Base-by-base conservation (phyloP, 345 rosid species). In the Rhizophora mangle region DNA sequence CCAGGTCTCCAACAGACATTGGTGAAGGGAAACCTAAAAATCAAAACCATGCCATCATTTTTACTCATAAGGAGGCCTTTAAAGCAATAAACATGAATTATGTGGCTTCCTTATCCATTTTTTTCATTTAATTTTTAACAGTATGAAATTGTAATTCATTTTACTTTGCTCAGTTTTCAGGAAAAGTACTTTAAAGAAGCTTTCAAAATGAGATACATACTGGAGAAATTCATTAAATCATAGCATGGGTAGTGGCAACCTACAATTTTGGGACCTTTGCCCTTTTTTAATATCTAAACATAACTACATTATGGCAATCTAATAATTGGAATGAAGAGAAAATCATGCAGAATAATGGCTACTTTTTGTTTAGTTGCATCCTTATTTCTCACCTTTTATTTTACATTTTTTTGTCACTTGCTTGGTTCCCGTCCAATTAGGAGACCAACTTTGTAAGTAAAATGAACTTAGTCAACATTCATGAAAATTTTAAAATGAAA, bases 31-130 rank as follows among this genome's bases (percentile, higher is more conserved):
- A 96, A 81, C 98, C 99, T 4, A 98, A 96, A 83, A 92, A 96
- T 76, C 97, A 96, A 84, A 96, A 96, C 72, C 99, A 96, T 78
- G 99, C 99, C 67, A 92, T 96, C 65, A 85, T 96, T 62, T 95
- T 95, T 78, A 95, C 98, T 72, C 98, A 98, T 31, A 98, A 98
- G 80, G 98, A 95, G 80, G 97, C 98, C 65, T 77, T 96, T 74
- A 98, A 96, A 82, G 90, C 99, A 54, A 92, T 96, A 79, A 98
- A 92, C 82, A 96, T 92, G 99, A 92, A 96, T 82, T 98, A 95
- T 91, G 93, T 89, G 74, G 43, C 46, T 70, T 70, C 60, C 64
- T 27, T 16, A 29, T 13, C 20, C 56, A 18, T 37, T 24, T 30
- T 73, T 52, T 24, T 61, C 18, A 4, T 24, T 47, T 53, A 22